Base-by-base conservation (phyloP, 2,329 filamentous ascomycete species). In the Mycocentrospora acerina region DNA sequence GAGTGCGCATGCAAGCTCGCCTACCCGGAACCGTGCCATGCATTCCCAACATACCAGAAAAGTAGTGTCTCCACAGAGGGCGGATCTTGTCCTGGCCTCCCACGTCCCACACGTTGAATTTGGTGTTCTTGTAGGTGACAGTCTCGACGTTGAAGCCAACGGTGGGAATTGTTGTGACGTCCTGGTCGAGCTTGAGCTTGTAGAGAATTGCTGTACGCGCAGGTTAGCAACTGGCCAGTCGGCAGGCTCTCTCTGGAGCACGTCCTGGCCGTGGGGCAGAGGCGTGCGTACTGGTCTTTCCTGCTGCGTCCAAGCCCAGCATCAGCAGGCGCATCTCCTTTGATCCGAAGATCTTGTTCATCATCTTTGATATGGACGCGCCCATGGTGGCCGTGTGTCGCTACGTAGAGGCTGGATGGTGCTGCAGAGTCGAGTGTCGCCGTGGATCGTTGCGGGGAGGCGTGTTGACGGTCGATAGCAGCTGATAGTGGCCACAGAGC, bases 81-180 rank as follows among this genome's bases (percentile, higher is more conserved):
- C 93, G 85, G 71, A 98, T 98, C 88, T 97, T 97, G 84, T 98
- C 93, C 81, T 98, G 93, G 73, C 93, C 93, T 80, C 93, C 93
- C 68, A 98, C 93, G 79, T 97, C 93, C 93, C 93, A 98, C 71
- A 98, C 93, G 72, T 91, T 97, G 82, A 98, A 98, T 73, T 95
- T 90, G 67, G 95, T 96, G 83, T 98, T 98, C 83, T 96, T 96
- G 82, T 97, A 97, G 72, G 95, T 90, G 72, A 98, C 93, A 40
- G 93, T 97, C 82, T 98, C 93, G 73, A 98, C 93, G 79, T 98
- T 98, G 85, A 98, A 98, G 66, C 93, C 93, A 68, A 97, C 95
- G 68, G 93, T 98, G 60, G 93, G 93, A 68, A 98, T 98, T 60
- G 93, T 98, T 69, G 93, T 97, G 72, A 97, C 93, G 71, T 95